phyloP scores from a whole-genome alignment of 169 alveolate genomes.

The Plasmodium cynomolgi region DNA sequence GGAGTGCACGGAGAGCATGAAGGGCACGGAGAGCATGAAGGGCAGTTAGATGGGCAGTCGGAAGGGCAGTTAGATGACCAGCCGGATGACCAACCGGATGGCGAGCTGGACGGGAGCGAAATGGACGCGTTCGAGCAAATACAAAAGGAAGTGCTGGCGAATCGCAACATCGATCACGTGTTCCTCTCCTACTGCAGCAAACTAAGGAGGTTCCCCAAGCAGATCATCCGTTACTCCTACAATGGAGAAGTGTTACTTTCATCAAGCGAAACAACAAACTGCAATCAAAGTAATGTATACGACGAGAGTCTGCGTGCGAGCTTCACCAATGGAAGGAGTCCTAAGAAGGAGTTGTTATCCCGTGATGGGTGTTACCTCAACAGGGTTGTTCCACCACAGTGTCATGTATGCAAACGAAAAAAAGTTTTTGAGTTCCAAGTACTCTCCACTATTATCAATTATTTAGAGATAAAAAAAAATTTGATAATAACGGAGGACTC shows the following conservation, averaged over 20 bases:
- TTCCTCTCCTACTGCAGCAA: slow-evolving; percentile 25
- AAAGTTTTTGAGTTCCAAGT: slow-evolving; percentile 59
- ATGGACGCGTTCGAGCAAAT: slow-evolving; percentile 51
- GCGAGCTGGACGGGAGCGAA: slow-evolving; percentile 16
- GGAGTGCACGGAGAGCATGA: background rate
- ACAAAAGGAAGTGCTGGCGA: slow-evolving; percentile 19
- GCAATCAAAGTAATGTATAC: slow-evolving; percentile 16
- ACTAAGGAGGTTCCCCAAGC: slow-evolving; percentile 21
- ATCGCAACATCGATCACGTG: slow-evolving; percentile 12
- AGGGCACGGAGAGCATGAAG: background rate
- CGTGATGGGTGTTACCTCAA: background rate
- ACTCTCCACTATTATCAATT: slow-evolving; percentile 35
- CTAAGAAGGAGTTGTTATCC: background rate
- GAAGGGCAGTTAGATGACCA: background rate
- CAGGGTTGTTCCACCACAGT: background rate
- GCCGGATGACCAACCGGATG: background rate
- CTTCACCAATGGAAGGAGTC: background rate
- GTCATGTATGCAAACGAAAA: slow-evolving; percentile 37
- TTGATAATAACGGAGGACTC: background rate
- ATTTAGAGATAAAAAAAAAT: slow-evolving; percentile 14
- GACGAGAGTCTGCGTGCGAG: background rate
- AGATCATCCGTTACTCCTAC: slow-evolving; percentile 39
- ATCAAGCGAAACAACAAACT: background rate
- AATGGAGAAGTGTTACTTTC: slow-evolving; percentile 18
- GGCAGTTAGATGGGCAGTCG: background rate